phyloP scores from a whole-genome alignment of 306 rosid genomes.

The Quillaja saponaria region DNA sequence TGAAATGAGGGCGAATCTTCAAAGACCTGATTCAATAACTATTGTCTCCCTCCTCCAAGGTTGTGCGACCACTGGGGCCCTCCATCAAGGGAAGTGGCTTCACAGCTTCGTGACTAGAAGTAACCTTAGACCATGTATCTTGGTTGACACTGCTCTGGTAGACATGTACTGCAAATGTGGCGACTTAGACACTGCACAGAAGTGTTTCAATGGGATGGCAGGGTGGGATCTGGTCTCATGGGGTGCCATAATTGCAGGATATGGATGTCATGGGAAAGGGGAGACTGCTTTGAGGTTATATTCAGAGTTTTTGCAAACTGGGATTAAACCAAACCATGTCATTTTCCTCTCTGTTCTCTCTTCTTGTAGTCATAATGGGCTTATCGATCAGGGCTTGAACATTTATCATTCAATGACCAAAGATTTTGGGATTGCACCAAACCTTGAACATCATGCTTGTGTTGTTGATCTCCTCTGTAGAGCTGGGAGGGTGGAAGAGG shows the following conservation, averaged over 20 bases:
- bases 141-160: constrained; percentile 73
- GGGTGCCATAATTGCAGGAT: constrained; percentile 71
- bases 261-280: constrained; percentile 73
- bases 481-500: constrained; percentile 73
- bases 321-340: constrained; percentile 64
- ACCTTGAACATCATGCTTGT: constrained; percentile 72
- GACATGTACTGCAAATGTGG: constrained; percentile 89
- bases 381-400: constrained; percentile 58
- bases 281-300: constrained; percentile 58
- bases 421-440: constrained; percentile 62
- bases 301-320: constrained; percentile 50
- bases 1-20: constrained; percentile 54
- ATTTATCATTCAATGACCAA: constrained; percentile 60
- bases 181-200: constrained; percentile 56
- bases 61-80: constrained; percentile 70
- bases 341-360: constrained; percentile 71
- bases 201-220: constrained; percentile 58
- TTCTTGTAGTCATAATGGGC: constrained; percentile 79
- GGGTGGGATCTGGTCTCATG: constrained; percentile 63
- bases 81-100: constrained; percentile 67
- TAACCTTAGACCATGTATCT: constrained; percentile 49
- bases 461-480: constrained; percentile 70
- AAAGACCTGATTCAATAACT: constrained; percentile 68
- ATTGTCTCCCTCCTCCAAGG: constrained; percentile 72
- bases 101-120: constrained; percentile 55